Evolutionary conservation across 202 grass and related monocot species (phyloP), one percentile per base, ranked within the genome.

Genomic region (Saccharum hybrid): DNA sequence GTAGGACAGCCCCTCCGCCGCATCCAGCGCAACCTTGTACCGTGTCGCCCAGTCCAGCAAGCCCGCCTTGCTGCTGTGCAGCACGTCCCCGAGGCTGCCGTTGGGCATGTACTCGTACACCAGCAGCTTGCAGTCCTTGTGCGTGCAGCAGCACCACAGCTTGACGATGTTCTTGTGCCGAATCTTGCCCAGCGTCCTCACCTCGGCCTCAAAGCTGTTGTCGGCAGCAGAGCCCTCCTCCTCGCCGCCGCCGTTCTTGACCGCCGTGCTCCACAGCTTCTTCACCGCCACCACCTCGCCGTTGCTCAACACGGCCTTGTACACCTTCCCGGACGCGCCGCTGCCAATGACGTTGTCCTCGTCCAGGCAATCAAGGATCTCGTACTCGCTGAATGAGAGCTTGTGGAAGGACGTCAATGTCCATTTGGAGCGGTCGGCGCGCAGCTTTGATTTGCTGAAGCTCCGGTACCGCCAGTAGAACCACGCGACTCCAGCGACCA

Each of bases 161-260:
- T 92, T 98, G 0, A 98, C 93, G 1, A 98, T 98, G 83, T 96
- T 98, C 91, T 96, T 98, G 82, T 98, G 96, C 15, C 96, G 87
- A 3, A 98, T 96, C 91, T 98, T 98, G 15, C 96, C 93, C 3
- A 98, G 81, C 3, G 96, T 98, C 40, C 78, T 46, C 15, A 98
- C 96, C 86, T 98, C 96, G 0, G 96, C 89, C 16, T 94, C 96
- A 4, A 98, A 98, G 41, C 87, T 84, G 37, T 82, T 79, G 4
- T 93, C 89, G 0, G 81, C 48, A 0, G 66, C 46, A 0, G 80
- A 89, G 2, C 73, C 79, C 49, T 2, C 59, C 82, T 54, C 26
- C 26, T 26, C 49, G 1, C 41, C 8, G 0, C 9, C 41, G 10
- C 10, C 10, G 2, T 22, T 22, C 14, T 48, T 48, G 3, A 0